Evolutionary conservation across 495 filamentous ascomycete species (phyloP), one percentile per base, ranked within the genome.

Genomic region (Usnea hakonensis): DNA sequence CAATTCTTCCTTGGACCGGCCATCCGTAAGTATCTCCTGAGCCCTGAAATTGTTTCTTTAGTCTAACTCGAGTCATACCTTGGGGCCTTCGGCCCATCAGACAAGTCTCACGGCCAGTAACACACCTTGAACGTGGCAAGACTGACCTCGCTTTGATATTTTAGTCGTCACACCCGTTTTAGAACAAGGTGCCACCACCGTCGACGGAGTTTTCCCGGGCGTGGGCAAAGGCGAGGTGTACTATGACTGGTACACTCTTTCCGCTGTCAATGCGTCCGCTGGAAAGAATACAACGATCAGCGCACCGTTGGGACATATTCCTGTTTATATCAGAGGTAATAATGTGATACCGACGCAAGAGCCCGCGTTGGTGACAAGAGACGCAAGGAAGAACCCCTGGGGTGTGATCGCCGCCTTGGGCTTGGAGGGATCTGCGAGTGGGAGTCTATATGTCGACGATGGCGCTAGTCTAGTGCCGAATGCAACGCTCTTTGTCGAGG

Each of bases 161-260:
- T n/a, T n/a, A n/a, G n/a, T 95, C 72, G 81, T 95, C 36, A 82
- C 84, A 2, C 90, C 90, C 1, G 88, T 89, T 11, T 79, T 94
- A 0, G 80, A 73, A 7, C 87, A 87, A 41, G 83, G 83, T 7
- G 87, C 78, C n/a, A 76, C 75, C 3, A 81, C 77, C 4, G 87
- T 91, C 21, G 74, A 84, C n/a, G 90, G 86, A 30, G 83, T 91
- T 10, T 94, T 95, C 70, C 90, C 90, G 0, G 89, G 90, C 21
- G 71, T 84, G 5, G 83, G 78, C 5, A 69, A 79, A 2, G 84
- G 83, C 6, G 79, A 83, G 58, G 63, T 85, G 11, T 95, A 89
- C 84, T 95, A 93, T 64, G 90, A 95, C 69, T 93, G 89, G 88
- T 92, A 94, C 71, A 85, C 77, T 19, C 78, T 82, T 41, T 74